These are phyloP conservation scores for Westerdykella ornata DNA, from an alignment of 2,329 filamentous ascomycete genomes.

Conservation along the genomic window DNA sequence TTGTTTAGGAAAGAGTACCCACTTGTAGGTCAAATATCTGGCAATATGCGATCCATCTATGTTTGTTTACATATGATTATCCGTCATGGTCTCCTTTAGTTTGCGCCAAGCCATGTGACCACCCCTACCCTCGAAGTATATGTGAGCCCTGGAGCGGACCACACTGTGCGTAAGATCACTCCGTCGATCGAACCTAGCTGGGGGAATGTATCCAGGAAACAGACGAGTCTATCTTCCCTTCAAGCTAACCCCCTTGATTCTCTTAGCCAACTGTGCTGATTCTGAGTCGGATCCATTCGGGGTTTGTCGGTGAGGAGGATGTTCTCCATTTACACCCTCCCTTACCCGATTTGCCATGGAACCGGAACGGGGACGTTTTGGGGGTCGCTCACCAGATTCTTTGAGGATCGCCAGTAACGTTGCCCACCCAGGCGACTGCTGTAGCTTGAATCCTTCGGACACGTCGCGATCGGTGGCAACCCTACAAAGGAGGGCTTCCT, in stretches of 20 bases:
- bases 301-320: constrained; percentile 18
- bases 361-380: constrained; percentile 54
- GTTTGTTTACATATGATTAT: too few species aligned
- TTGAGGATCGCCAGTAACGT: constrained; percentile 88
- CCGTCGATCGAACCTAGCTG: not conserved
- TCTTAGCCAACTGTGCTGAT: constrained; percentile 58
- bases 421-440: constrained; percentile 86
- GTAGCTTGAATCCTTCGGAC: constrained; percentile 72
- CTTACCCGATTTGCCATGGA: constrained; percentile 30
- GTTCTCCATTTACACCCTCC: constrained; percentile 30
- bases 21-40: too few species aligned
- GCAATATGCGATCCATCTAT: too few species aligned
- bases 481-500: constrained; percentile 77
- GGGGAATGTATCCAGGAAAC: not conserved
- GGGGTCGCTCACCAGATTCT: constrained; percentile 94
- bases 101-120: too few species aligned
- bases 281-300: constrained; percentile 43
- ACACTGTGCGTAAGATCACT: not conserved
- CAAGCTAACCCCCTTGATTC: constrained; percentile 57
- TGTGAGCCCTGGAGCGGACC: too few species aligned
- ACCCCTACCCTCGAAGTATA: too few species aligned
- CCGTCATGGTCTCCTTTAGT: too few species aligned
- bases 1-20: too few species aligned
- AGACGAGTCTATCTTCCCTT: constrained; percentile 23
- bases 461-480: constrained; percentile 77